These are phyloP conservation scores for Diaporthe sp. DNA, from an alignment of 2,329 filamentous ascomycete species.

Conservation along the genomic window DNA sequence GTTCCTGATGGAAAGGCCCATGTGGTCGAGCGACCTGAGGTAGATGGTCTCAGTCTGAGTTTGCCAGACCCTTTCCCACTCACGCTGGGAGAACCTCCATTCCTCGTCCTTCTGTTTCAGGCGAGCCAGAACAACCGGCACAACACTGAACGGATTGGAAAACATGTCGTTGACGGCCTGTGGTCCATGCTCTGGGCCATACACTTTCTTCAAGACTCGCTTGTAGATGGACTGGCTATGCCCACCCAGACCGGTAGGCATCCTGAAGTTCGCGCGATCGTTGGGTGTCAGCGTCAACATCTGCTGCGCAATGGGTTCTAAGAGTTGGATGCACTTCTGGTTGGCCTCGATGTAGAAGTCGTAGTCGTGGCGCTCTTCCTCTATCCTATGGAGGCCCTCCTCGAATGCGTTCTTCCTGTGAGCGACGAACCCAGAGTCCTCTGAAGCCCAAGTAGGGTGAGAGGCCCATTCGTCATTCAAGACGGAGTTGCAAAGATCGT, in stretches of 20 bases:
- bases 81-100: constrained; percentile 95
- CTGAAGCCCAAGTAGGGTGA: constrained; percentile 98
- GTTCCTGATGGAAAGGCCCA: constrained; percentile 90
- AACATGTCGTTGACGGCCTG: constrained; percentile 92
- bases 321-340: constrained; percentile 92
- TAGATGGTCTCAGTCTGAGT: constrained; percentile 95
- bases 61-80: constrained; percentile 99
- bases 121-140: constrained; percentile 88
- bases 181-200: constrained; percentile 85
- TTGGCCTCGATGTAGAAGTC: constrained; percentile 98
- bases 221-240: constrained; percentile 98
- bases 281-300: constrained; percentile 83
- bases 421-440: constrained; percentile 97
- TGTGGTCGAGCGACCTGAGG: constrained; percentile 96
- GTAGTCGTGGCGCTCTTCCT: constrained; percentile 98
- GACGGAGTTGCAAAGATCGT: constrained; percentile 93
- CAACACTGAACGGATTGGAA: constrained; percentile 83
- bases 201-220: constrained; percentile 97
- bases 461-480: constrained; percentile 99
- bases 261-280: constrained; percentile 81
- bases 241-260: constrained; percentile 87
- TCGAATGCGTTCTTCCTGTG: constrained; percentile 97
- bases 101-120: constrained; percentile 98
- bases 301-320: constrained; percentile 94
- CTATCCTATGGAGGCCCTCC: constrained; percentile 93